These are phyloP conservation scores for Metschnikowia cerradonensis DNA, from an alignment of 805 yeast genomes.

Conservation along the genomic window DNA sequence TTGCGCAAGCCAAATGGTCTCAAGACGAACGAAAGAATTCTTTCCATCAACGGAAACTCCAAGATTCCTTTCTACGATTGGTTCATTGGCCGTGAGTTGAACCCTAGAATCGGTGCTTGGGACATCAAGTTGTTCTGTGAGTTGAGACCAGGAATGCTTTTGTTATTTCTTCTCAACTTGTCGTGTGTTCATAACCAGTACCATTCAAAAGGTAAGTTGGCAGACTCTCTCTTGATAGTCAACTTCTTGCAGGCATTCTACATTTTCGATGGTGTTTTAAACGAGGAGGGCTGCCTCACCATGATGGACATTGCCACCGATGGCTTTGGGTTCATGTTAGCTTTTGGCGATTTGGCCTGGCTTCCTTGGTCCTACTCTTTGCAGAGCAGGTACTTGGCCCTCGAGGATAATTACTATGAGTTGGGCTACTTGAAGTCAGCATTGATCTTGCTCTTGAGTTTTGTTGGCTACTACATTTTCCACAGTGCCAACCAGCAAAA, in stretches of 20 bases:
- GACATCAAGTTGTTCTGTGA: constrained; percentile 93
- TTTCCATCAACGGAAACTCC: constrained; percentile 85
- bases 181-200: constrained; percentile 83
- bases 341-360: constrained; percentile 89
- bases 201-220: constrained; percentile 50
- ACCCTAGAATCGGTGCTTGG: constrained; percentile 80
- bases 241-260: constrained; percentile 72
- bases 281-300: constrained; percentile 82
- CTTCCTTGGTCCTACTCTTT: constrained; percentile 89
- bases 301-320: constrained; percentile 97
- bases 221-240: constrained; percentile 71
- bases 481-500: constrained; percentile 82
- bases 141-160: constrained; percentile 86
- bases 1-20: constrained; percentile 45
- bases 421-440: constrained; percentile 43
- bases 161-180: constrained; percentile 77
- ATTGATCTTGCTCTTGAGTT: constrained; percentile 46
- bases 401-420: constrained; percentile 47
- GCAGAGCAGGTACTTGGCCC: constrained; percentile 77
- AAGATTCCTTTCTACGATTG: constrained; percentile 77
- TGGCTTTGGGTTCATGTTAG: constrained; percentile 95
- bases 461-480: constrained; percentile 76
- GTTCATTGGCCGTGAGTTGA: constrained; percentile 95
- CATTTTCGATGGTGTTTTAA: constrained; percentile 85
- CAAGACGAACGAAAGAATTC: constrained; percentile 60